Evolutionary conservation across 768 basidiomycete species (phyloP).

Genomic region (Leccinum olivaceopallidum): DNA sequence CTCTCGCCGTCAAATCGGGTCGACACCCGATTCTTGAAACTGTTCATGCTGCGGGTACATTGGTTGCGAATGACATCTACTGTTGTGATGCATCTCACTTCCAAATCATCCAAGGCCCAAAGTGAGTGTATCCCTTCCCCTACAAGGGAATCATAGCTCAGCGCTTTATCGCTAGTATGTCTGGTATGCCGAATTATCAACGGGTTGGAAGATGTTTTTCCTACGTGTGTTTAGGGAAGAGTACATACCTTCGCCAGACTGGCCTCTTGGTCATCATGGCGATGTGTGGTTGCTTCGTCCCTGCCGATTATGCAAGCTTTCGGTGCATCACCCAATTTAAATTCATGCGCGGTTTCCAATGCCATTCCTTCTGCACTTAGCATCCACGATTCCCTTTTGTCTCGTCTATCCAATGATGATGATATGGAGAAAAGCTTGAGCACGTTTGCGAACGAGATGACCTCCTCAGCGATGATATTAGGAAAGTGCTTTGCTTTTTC

Average conservation of each 20-base stretch:
- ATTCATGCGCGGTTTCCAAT: too few species aligned
- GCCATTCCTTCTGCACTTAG: conserved; percentile 38
- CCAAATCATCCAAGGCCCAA: conserved; percentile 90
- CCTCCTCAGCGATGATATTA: conserved; percentile 87
- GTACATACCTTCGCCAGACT: conserved; percentile 88
- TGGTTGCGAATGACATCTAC: conserved; percentile 91
- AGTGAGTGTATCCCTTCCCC: conserved; percentile 46
- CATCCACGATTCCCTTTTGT: conserved; percentile 81
- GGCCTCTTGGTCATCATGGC: conserved; percentile 84
- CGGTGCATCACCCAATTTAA: too few species aligned
- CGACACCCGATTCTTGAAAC: conserved; percentile 87
- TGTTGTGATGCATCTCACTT: conserved; percentile 83
- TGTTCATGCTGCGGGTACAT: conserved; percentile 60
- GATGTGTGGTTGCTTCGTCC: conserved; percentile 89
- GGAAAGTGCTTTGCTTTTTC: conserved; percentile 40
- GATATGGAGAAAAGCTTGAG: conserved; percentile 87
- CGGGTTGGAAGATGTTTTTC: not conserved
- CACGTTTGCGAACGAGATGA: conserved; percentile 96
- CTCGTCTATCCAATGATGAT: conserved; percentile 92
- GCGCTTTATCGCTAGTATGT: conserved; percentile 49
- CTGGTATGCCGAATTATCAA: conserved; percentile 36
- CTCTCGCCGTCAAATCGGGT: conserved; percentile 85
- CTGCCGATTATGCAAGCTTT: conserved; percentile 92
- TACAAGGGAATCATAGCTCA: not conserved
- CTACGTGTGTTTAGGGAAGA: conserved; percentile 61